Percentiles rank a stretch among this genome's conserved stretches.
Conservation (phyloP, 768 basidiomycete species). For the Podaxis sp. region DNA sequence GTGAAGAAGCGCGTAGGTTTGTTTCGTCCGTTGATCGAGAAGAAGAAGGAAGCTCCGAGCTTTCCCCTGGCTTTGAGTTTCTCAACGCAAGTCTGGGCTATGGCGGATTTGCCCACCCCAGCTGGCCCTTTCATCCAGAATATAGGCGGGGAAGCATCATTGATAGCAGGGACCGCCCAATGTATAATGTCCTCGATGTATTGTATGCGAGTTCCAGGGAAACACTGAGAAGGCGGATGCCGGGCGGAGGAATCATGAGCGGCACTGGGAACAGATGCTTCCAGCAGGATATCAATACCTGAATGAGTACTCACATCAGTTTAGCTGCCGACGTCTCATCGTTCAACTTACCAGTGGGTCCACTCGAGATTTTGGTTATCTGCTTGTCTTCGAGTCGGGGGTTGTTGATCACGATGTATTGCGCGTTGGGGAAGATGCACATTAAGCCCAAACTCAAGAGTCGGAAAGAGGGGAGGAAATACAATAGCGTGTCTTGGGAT, state of each 20-base stretch:
- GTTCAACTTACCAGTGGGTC: not conserved
- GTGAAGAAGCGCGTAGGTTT: not conserved
- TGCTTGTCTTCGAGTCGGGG: not conserved
- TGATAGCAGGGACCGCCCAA: not conserved
- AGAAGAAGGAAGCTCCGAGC: slow-evolving; percentile 10
- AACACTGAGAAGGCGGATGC: not conserved
- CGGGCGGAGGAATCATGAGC: not conserved
- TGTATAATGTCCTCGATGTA: not conserved
- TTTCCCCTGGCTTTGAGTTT: not conserved
- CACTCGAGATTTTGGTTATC: not conserved
- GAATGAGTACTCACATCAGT: not conserved
- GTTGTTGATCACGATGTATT: slow-evolving; percentile 11
- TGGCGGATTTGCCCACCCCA: slow-evolving; percentile 2
- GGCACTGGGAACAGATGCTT: not conserved
- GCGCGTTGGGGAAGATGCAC: slow-evolving; percentile 3
- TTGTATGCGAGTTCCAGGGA: not conserved
- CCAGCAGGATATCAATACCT: not conserved
- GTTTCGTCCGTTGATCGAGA: not conserved
- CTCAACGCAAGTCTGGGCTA: slow-evolving; percentile 8
- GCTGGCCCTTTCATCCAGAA: slow-evolving; percentile 4
- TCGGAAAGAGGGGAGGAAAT: not conserved
- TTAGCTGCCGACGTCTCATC: not conserved
- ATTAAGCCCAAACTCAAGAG: not conserved
- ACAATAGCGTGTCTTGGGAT: too few relatives aligned
- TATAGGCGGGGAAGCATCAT: not conserved